A percentile compares a stretch with the other conserved stretches of the same genome.
phyloP scores from a whole-genome alignment of 1,139 yeast species.

The Zygotorulaspora mrakii region DNA sequence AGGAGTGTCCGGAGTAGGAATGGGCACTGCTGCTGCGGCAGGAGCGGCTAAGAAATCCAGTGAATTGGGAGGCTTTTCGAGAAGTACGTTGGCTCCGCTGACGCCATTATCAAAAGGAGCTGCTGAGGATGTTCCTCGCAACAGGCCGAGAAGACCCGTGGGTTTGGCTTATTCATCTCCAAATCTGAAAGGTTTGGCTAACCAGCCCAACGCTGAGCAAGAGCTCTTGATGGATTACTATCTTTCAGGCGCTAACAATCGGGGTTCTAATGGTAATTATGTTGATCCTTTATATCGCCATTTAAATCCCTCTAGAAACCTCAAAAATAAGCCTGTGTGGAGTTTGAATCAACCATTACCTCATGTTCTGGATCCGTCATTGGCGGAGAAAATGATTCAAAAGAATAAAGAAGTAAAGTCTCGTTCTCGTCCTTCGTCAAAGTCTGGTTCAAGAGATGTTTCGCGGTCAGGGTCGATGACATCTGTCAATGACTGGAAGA shows the following conservation, averaged over 20 bases:
- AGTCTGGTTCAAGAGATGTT: slow-evolving; percentile 13
- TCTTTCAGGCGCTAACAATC: slow-evolving; percentile 5
- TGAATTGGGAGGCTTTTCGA: slow-evolving; percentile 4
- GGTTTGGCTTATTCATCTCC: slow-evolving; percentile 18
- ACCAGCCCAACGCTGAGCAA: slow-evolving; percentile 11
- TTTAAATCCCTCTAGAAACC: slow-evolving; percentile 8
- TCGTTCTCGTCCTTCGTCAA: slow-evolving; percentile 17
- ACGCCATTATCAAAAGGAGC: slow-evolving; percentile 4
- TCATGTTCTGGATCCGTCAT: slow-evolving; percentile 16
- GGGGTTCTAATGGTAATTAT: slow-evolving; percentile 7
- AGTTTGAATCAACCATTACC: slow-evolving; percentile 22
- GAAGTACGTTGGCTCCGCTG: slow-evolving; percentile 5
- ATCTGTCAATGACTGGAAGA: slow-evolving; percentile 17
- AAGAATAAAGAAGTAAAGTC: slow-evolving; percentile 17
- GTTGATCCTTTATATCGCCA: slow-evolving; percentile 18
- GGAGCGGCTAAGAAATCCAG: not conserved
- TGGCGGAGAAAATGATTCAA: slow-evolving; percentile 16
- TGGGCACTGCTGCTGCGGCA: not conserved
- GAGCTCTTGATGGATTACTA: slow-evolving; percentile 11
- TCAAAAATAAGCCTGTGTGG: slow-evolving; percentile 18
- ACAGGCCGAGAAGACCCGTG: slow-evolving; percentile 4
- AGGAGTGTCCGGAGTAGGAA: not conserved
- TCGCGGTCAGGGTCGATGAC: slow-evolving; percentile 17
- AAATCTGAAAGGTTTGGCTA: slow-evolving; percentile 14
- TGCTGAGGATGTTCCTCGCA: slow-evolving; percentile 2